Evolutionary conservation across 345 rosid species (phyloP).

Genomic region (Murraya paniculata): DNA sequence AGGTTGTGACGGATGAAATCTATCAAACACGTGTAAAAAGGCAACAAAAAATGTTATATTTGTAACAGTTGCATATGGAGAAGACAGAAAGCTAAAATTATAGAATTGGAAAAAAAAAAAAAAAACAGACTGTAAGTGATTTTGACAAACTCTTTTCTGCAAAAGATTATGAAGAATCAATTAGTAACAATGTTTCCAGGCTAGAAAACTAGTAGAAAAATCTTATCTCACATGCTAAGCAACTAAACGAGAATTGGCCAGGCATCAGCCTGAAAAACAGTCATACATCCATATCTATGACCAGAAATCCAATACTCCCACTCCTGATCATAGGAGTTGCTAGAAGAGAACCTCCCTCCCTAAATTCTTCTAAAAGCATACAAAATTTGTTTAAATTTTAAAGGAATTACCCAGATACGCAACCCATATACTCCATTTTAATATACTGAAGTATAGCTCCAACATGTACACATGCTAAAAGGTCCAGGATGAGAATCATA

Average conservation of each 20-base stretch:
- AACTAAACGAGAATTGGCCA: neutral
- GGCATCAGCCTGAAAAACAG: neutral
- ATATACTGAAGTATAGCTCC: neutral
- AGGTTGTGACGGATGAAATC: slow-evolving; percentile 60
- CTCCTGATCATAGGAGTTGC: neutral
- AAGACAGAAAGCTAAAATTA: neutral
- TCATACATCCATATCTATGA: neutral
- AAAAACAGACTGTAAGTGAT: neutral
- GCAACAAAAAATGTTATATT: neutral
- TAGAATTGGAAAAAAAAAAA: no score
- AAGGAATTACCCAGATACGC: neutral
- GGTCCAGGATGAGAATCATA: neutral
- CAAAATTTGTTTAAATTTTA: neutral
- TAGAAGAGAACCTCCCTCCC: neutral
- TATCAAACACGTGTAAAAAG: slow-evolving; percentile 21
- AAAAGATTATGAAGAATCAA: neutral
- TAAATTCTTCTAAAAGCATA: neutral
- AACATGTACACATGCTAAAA: neutral
- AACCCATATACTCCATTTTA: slow-evolving; percentile 1
- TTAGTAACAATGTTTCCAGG: neutral
- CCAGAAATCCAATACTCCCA: neutral
- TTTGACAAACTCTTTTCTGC: neutral
- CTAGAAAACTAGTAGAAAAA: neutral
- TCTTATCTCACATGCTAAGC: neutral
- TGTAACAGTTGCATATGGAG: neutral